phyloP scores from a whole-genome alignment of 2,329 filamentous ascomycete species.

The Tolypocladium tundrense region DNA sequence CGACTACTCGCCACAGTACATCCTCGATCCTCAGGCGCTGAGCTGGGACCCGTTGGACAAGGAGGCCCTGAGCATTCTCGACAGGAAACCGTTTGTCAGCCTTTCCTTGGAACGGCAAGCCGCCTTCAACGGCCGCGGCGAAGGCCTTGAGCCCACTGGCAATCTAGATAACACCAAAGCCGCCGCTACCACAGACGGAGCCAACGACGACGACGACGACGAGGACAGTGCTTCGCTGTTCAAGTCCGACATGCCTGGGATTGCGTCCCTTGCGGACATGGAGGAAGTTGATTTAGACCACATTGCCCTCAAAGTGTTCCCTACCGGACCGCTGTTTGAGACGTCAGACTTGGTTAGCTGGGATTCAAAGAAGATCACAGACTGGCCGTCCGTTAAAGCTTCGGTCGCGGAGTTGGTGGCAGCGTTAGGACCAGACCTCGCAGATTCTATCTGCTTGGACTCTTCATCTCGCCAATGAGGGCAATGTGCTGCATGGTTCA shows the following conservation, averaged over 20 bases:
- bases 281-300: conserved; percentile 45
- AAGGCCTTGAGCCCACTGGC: not conserved
- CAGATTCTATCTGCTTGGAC: conserved; percentile 47
- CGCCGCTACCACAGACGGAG: conserved; percentile 2
- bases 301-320: conserved; percentile 42
- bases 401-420: conserved; percentile 58
- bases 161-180: not conserved
- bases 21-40: conserved; percentile 59
- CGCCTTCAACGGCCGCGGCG: not conserved
- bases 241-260: conserved; percentile 54
- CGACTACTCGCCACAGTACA: conserved; percentile 63
- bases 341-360: conserved; percentile 48
- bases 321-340: conserved; percentile 25
- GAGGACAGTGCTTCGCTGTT: conserved; percentile 36
- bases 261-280: conserved; percentile 46
- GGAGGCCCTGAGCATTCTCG: conserved; percentile 35
- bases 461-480: not conserved
- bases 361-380: conserved; percentile 39
- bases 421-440: conserved; percentile 50
- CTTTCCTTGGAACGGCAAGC: conserved; percentile 25
- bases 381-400: conserved; percentile 45
- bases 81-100: conserved; percentile 47
- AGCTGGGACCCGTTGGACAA: conserved; percentile 51
- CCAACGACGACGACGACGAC: conserved; percentile 8
- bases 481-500: not conserved